These are phyloP conservation scores for Trametes cubensis DNA, from an alignment of 768 basidiomycete genomes.

Conservation along the genomic window DNA sequence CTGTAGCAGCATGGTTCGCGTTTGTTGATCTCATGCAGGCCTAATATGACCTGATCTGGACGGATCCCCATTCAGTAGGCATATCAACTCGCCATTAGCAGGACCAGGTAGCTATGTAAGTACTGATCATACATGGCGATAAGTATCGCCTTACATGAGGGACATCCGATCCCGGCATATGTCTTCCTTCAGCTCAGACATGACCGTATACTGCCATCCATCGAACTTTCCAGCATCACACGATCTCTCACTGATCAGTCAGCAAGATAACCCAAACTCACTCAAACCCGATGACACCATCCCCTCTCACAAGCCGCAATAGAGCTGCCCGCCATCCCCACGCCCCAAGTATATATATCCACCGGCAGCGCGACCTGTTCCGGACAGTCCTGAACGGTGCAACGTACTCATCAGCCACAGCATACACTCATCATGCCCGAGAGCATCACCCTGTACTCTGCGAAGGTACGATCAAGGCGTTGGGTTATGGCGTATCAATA, in stretches of 20 bases:
- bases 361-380: neutral
- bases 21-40: too few relatives aligned
- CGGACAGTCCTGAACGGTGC: neutral
- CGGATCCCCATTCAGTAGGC: too few relatives aligned
- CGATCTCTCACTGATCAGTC: neutral
- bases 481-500: constrained; percentile 43
- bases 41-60: too few relatives aligned
- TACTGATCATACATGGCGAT: too few relatives aligned
- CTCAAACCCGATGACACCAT: neutral
- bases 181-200: neutral
- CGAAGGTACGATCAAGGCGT: constrained; percentile 13
- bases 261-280: neutral
- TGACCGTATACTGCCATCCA: too few relatives aligned
- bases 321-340: neutral
- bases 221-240: neutral
- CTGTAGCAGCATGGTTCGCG: too few relatives aligned
- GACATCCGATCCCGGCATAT: neutral
- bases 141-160: too few relatives aligned
- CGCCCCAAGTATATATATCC: neutral
- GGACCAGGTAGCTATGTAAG: too few relatives aligned
- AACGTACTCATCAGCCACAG: neutral
- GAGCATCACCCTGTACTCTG: constrained; percentile 25
- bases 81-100: too few relatives aligned
- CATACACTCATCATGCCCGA: constrained; percentile 18
- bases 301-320: neutral